These are phyloP conservation scores for Papiliotrema flavescens DNA, from an alignment of 1,284 basidiomycete genomes.

Conservation along the genomic window DNA sequence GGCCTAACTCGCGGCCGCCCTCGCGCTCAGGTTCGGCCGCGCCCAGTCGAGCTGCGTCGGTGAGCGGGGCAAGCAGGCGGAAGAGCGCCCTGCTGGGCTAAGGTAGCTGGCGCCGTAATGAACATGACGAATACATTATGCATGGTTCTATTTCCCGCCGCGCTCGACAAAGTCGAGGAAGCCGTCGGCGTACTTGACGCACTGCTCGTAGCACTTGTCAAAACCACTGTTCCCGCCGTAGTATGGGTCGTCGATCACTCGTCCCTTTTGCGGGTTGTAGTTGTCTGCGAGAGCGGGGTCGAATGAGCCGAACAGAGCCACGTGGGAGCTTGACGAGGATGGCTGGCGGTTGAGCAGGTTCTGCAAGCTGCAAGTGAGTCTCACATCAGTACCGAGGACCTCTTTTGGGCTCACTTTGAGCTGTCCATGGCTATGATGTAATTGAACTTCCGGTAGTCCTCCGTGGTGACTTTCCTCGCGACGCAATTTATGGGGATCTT, in stretches of 20 bases:
- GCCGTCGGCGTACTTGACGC: conserved; percentile 42
- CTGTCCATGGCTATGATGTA: conserved; percentile 53
- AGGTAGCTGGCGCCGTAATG: background rate
- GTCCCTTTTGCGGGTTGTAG: conserved; percentile 11
- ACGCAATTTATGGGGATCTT: conserved; percentile 45
- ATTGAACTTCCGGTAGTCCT: conserved; percentile 49
- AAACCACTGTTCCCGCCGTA: conserved; percentile 51
- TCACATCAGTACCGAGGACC: too few relatives aligned
- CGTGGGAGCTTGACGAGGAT: conserved; percentile 20
- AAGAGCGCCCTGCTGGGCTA: background rate
- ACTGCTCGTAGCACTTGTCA: conserved; percentile 49
- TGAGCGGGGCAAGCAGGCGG: background rate
- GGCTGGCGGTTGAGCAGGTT: conserved; percentile 42
- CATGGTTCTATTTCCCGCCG: too few relatives aligned
- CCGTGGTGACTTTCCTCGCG: conserved; percentile 42
- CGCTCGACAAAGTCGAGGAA: conserved; percentile 44
- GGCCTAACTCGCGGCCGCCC: background rate
- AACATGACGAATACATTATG: background rate
- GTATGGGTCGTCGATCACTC: conserved; percentile 46
- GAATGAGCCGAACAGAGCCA: conserved; percentile 40
- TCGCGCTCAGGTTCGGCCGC: background rate
- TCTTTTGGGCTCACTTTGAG: conserved; percentile 39
- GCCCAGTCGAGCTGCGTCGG: background rate
- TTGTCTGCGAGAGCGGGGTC: conserved; percentile 25
- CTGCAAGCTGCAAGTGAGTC: conserved; percentile 37